Base-by-base conservation (phyloP, 345 rosid genomes). In the Acer campestre region DNA sequence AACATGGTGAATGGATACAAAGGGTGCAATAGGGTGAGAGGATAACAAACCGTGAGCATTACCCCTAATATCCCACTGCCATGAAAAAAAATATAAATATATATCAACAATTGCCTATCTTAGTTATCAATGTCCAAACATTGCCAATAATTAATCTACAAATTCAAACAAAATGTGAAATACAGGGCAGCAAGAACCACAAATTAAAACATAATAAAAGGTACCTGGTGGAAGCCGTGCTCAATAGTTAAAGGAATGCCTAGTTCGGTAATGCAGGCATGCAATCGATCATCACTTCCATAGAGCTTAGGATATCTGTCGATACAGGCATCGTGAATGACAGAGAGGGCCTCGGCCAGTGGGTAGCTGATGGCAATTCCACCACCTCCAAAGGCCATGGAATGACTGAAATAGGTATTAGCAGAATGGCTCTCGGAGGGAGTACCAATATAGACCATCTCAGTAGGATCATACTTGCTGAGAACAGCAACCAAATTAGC, bases 331-430 rank as follows among this genome's bases (percentile, higher is more conserved):
- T 95, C 98, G 18, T 86, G 92, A 76, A 92, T 84, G 31, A 80
- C 80, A 6, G 90, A 85, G 58, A 95, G 86, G n/a, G 95, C 94
- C 78, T 85, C 82, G 0, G 97, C 98, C 13, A 95, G 80, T 27
- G 98, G 92, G 72, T 90, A 90, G 71, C 95, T 93, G 12, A 95
- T 90, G 62, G 99, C 99, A 23, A 95, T 92, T 44, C 98, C 99
- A 1, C 96, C 98, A 16, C 99, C 99, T n/a, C 99, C 99, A 71
- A 84, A 95, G 2, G 94, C 99, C 99, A 95, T 95, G 8, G 85
- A 84, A 71, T 92, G 95, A 78, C 98, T 90, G 78, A 95, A 95
- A 78, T 90, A 92, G 4, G 91, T 80, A 67, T 93, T 95, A 8
- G 98, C 96, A 3, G 98, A 95, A 84, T 95, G 99, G 67, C 97